Base-by-base conservation (phyloP, 2,329 filamentous ascomycete species). In the Sporothrix inflata region DNA sequence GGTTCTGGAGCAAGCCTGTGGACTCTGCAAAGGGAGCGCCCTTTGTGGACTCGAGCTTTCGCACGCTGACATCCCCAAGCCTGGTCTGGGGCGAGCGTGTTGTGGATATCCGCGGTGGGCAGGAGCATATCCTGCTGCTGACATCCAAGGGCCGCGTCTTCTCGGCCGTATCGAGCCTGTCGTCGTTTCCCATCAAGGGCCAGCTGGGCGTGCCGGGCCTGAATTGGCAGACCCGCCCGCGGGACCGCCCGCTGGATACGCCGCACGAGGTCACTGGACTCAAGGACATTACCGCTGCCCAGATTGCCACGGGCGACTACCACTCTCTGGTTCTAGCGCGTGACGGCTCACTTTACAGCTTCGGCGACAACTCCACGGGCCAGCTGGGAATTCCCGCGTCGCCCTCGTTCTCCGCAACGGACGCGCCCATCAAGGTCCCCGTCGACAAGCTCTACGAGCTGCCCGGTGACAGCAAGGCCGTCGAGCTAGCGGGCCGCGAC, bases 351-450 rank as follows among this genome's bases (percentile, higher is more conserved):
- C 87, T 96, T 19, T 97, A 96, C 80, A 86, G 90, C 7, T 98
- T 97, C 82, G 96, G 96, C 49, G 94, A 98, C 80, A 98, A 98
- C 82, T 90, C 90, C 0, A 88, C 89, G 57, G 96, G 96, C n/a
- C 96, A 98, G 81, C 86, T 98, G 3, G 95, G 95, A n/a, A 90
- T 95, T 77, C 89, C 93, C 68, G 88, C 87, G 70, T 89, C 89
- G 66, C 79, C 87, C 0, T 87, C 91, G 38, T 84, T 88, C 19
- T 85, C 88, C 8, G 87, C 83, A 72, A 84, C 92, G 30, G 92
- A 95, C 75, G 86, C 86, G 0, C 94, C 96, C 0, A 88, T 90
- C 3, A 86, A 90, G 6, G 80, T 98, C 1, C 88, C 92, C 0
- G 87, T 93, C 51, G 87, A 89, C 74, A 88, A 87, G 74, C 88